phyloP scores from a whole-genome alignment of 1,284 basidiomycete species.

The Melampsora abietis-canadensis region DNA sequence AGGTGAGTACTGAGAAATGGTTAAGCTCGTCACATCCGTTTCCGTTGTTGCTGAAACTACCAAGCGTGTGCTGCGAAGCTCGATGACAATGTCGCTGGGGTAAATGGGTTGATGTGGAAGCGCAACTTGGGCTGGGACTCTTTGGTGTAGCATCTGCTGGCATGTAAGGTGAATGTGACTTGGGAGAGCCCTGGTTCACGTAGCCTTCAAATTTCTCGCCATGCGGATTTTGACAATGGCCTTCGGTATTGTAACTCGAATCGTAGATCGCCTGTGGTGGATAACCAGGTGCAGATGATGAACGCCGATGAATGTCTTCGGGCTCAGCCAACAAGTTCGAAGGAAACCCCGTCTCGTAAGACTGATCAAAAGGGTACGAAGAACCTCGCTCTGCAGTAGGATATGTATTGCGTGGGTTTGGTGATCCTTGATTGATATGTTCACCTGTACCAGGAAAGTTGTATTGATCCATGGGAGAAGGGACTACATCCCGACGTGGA shows the following conservation, averaged over 20 bases:
- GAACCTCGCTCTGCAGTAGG: not conserved
- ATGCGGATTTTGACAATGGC: not conserved
- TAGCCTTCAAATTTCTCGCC: not conserved
- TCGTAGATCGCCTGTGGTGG: slow-evolving; percentile 6
- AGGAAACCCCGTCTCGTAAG: slow-evolving; percentile 5
- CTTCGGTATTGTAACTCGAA: slow-evolving; percentile 2
- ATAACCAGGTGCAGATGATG: slow-evolving; percentile 20
- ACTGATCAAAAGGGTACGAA: slow-evolving; percentile 19
- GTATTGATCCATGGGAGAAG: slow-evolving; percentile 12
- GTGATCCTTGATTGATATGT: not conserved
- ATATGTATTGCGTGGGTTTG: not conserved
- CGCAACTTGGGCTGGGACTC: slow-evolving; percentile 37
- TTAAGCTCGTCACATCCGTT: slow-evolving; percentile 11
- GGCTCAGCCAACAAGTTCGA: not conserved
- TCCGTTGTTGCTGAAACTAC: slow-evolving; percentile 15
- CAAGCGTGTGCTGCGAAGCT: slow-evolving; percentile 28
- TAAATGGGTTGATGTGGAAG: slow-evolving; percentile 34
- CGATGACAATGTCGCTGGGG: slow-evolving; percentile 12
- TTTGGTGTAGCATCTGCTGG: not conserved
- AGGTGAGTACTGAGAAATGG: slow-evolving; percentile 38
- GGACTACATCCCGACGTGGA: not conserved
- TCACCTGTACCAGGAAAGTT: slow-evolving; percentile 8
- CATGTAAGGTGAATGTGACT: slow-evolving; percentile 21
- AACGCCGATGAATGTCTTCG: not conserved
- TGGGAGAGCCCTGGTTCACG: slow-evolving; percentile 22